A percentile compares a stretch with the other conserved stretches of the same genome.
Evolutionary conservation across 257 asterid genomes (phyloP).

Genomic region (Ilex aquifolium): DNA sequence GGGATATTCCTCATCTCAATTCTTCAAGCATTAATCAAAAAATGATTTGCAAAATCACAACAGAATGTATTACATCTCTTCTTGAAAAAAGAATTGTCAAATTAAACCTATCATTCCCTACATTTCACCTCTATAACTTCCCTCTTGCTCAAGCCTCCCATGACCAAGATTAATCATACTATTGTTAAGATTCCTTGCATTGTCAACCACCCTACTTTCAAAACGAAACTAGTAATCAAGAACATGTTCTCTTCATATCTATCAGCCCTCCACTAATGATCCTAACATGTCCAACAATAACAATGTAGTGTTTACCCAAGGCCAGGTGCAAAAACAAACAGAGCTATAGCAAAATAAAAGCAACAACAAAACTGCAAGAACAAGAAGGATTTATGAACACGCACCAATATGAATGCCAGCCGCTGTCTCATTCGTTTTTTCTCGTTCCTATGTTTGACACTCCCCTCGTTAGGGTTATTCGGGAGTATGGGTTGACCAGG

Average conservation of each 20-base stretch:
- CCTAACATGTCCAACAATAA: background rate
- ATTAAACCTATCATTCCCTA: background rate
- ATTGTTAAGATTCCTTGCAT: background rate
- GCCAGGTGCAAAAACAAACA: background rate
- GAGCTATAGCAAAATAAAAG: background rate
- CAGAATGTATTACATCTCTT: background rate
- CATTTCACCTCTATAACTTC: background rate
- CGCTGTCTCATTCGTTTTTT: background rate
- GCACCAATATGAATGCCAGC: background rate
- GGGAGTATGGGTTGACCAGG: background rate
- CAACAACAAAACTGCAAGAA: background rate
- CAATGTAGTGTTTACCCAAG: background rate
- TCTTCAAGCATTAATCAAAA: background rate
- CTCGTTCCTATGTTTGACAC: constrained; percentile 1
- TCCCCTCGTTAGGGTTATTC: background rate
- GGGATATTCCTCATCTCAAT: too few relatives aligned
- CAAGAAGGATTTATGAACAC: background rate
- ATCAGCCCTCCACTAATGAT: too few relatives aligned
- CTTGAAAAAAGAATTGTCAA: background rate
- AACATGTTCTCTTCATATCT: background rate
- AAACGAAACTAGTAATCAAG: background rate
- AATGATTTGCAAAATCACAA: background rate
- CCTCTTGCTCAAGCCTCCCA: background rate
- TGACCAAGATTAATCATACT: background rate
- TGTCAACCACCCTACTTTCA: background rate